Percentiles rank a stretch among this genome's conserved stretches.
These are phyloP conservation scores for Phaeodactylum tricornutum DNA, from an alignment of 108 stramenopile species.

Conservation along the genomic window DNA sequence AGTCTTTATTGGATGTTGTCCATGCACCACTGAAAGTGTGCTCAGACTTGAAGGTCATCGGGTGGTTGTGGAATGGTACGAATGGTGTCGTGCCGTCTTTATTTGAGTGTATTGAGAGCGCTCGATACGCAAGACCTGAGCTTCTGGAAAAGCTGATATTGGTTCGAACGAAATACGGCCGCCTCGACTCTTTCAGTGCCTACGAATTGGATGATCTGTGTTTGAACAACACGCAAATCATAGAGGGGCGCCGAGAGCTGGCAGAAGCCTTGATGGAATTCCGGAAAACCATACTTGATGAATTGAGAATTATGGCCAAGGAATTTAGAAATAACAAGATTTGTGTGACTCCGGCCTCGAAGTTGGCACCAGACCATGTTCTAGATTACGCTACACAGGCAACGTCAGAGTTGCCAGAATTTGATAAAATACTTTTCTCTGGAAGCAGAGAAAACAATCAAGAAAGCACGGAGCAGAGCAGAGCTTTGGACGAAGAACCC, in stretches of 20 bases:
- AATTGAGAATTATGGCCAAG: slow-evolving; percentile 34
- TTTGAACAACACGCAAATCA: not conserved
- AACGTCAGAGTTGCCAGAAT: too few species aligned
- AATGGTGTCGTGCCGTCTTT: slow-evolving; percentile 48
- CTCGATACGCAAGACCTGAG: slow-evolving; percentile 33
- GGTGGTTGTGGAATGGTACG: slow-evolving; percentile 66
- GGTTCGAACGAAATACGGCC: slow-evolving; percentile 23
- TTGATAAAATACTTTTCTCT: too few species aligned
- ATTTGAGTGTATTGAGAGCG: slow-evolving; percentile 16
- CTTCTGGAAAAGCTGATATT: slow-evolving; percentile 21
- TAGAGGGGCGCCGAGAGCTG: slow-evolving; percentile 38
- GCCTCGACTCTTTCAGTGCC: slow-evolving; percentile 21
- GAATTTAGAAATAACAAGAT: slow-evolving; percentile 37
- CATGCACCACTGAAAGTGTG: slow-evolving; percentile 61
- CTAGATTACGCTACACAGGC: too few species aligned
- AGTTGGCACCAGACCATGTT: too few species aligned
- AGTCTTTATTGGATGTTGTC: slow-evolving; percentile 33
- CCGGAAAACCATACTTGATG: slow-evolving; percentile 38
- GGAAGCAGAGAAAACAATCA: too few species aligned
- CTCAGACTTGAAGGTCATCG: slow-evolving; percentile 62
- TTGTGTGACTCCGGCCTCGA: too few species aligned
- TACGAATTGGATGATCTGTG: slow-evolving; percentile 10
- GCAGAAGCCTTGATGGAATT: slow-evolving; percentile 49
- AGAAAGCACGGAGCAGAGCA: too few species aligned
- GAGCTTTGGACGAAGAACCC: too few species aligned